Evolutionary conservation across 2,329 filamentous ascomycete genomes (phyloP).

Genomic region (Elsinoe fawcettii): DNA sequence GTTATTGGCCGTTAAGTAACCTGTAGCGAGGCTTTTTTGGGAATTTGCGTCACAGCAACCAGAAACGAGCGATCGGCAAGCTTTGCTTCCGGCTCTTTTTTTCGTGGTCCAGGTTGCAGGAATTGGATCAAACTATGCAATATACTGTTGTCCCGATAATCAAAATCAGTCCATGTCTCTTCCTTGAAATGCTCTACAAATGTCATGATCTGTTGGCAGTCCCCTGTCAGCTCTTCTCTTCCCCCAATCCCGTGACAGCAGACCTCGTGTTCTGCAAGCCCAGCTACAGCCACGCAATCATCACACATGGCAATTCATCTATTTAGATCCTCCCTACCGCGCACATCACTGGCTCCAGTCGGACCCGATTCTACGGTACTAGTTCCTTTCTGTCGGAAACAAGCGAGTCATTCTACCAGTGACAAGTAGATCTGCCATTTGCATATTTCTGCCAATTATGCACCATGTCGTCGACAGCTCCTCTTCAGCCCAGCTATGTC

Average conservation of each 20-base stretch:
- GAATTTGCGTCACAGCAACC: conserved; percentile 7
- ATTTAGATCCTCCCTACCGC: neutral
- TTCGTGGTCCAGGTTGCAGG: conserved; percentile 6
- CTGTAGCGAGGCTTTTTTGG: conserved; percentile 6
- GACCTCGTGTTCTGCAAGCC: neutral
- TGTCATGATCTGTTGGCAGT: neutral
- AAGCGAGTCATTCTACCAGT: conserved; percentile 8
- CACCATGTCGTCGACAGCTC: conserved; percentile 24
- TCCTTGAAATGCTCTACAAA: neutral
- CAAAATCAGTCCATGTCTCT: neutral
- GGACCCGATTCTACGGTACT: conserved; percentile 7
- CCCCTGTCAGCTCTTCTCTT: neutral
- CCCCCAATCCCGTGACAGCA: conserved; percentile 1
- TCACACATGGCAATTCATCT: conserved; percentile 13
- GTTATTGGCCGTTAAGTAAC: conserved; percentile 11
- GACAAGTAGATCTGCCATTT: neutral
- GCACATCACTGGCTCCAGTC: conserved; percentile 1
- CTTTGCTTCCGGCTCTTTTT: neutral
- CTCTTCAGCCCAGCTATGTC: conserved; percentile 57
- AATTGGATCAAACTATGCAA: neutral
- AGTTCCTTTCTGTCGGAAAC: neutral
- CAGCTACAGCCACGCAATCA: conserved; percentile 3
- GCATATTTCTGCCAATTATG: neutral
- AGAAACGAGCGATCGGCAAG: conserved; percentile 10
- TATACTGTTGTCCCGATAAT: neutral